A percentile compares a stretch with the other conserved stretches of the same genome.
phyloP scores from a whole-genome alignment of 805 yeast species.

The Yarrowia bubula region DNA sequence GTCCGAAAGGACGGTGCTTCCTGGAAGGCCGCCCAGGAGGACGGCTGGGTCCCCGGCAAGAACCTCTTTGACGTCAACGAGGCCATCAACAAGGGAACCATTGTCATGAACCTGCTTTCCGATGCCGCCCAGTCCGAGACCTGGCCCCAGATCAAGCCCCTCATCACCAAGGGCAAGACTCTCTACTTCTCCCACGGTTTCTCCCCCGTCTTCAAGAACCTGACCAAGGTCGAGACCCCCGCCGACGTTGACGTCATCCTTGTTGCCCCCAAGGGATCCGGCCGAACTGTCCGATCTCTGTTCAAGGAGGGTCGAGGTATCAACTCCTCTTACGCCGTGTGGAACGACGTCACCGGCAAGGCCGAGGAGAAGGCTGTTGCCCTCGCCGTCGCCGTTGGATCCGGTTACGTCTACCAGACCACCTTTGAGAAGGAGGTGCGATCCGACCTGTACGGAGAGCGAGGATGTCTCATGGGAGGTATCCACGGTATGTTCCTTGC shows the following conservation, averaged over 20 bases:
- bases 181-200: conserved; percentile 99
- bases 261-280: conserved; percentile 99
- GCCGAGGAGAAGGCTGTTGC: conserved; percentile 99
- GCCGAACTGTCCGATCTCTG: conserved; percentile 98
- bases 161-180: conserved; percentile 94
- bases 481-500: conserved; percentile 99
- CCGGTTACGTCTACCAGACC: conserved; percentile 99
- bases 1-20: conserved; percentile 98
- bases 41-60: conserved; percentile 99
- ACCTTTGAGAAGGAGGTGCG: conserved; percentile 98
- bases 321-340: conserved; percentile 98
- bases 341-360: conserved; percentile 98
- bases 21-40: conserved; percentile 99
- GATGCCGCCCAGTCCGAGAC: conserved; percentile 99
- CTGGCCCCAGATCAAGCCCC: conserved; percentile 83
- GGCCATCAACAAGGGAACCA: conserved; percentile 90
- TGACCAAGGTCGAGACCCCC: conserved; percentile 96
- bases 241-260: conserved; percentile 91
- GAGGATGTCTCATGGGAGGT: conserved; percentile 99
- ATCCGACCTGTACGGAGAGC: conserved; percentile 99
- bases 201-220: conserved; percentile 98
- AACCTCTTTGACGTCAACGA: conserved; percentile 92
- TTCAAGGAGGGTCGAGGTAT: conserved; percentile 99
- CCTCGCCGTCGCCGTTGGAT: conserved; percentile 97
- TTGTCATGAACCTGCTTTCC: conserved; percentile 94